Evolutionary conservation across 140 eudicot species (phyloP).

Genomic region (Ambrosia hybrid): DNA sequence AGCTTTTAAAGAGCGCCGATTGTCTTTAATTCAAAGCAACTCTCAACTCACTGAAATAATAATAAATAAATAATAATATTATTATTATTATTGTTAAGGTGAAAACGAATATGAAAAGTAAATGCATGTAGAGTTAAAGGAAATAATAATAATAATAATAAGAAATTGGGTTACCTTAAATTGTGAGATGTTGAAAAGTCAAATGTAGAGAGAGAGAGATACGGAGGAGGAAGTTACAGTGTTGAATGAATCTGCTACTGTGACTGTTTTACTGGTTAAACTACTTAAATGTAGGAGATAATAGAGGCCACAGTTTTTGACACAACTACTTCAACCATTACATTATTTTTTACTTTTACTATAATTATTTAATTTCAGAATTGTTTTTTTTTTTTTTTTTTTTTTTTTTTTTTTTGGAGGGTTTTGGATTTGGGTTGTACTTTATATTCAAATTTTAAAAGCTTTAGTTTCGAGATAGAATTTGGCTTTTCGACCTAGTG

Average conservation of each 20-base stretch:
- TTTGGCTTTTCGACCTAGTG: too few species aligned
- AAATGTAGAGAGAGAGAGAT: conserved; percentile 4
- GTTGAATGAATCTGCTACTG: conserved; percentile 28
- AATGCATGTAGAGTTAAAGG: too few species aligned
- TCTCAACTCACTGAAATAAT: conserved; percentile 27
- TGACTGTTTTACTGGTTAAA: conserved; percentile 30
- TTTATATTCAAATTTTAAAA: too few species aligned
- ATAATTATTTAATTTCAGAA: background rate
- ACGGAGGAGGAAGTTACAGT: conserved; percentile 31
- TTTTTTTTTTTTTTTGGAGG: too few species aligned
- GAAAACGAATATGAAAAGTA: too few species aligned
- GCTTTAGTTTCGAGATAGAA: too few species aligned
- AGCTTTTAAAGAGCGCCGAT: conserved; percentile 45
- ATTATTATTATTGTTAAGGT: too few species aligned
- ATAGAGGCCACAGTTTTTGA: conserved; percentile 32
- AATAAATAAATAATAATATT: too few species aligned
- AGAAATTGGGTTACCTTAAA: background rate
- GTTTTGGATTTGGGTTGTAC: too few species aligned
- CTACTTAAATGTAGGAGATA: conserved; percentile 37
- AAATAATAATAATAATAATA: too few species aligned
- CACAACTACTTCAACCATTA: background rate
- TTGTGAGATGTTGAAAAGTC: background rate
- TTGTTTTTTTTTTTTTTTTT: background rate
- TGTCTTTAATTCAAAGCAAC: conserved; percentile 56
- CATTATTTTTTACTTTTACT: background rate